Evolutionary conservation across 2,329 filamentous ascomycete species (phyloP).

Genomic region (Alternaria angustiovoidea): DNA sequence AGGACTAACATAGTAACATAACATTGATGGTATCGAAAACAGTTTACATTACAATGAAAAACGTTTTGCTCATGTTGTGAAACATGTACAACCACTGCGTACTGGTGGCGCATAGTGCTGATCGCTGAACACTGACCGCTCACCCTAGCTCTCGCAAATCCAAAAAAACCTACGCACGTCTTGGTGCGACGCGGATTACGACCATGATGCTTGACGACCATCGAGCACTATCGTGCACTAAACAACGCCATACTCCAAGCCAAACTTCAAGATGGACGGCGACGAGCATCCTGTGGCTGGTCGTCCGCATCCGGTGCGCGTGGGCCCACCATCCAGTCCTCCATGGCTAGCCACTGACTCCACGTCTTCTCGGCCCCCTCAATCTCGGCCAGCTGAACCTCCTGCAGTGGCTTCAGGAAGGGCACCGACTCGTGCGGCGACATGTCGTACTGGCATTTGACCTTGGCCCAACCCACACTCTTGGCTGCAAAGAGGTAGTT

Average conservation of each 20-base stretch:
- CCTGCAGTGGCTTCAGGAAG: conserved; percentile 83
- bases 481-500: conserved; percentile 98
- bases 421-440: conserved; percentile 82
- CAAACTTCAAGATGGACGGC: conserved; percentile 30
- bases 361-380: conserved; percentile 82
- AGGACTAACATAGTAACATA: neutral
- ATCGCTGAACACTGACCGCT: conserved; percentile 23
- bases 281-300: conserved; percentile 30
- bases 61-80: neutral
- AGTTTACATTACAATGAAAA: neutral
- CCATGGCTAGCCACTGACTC: conserved; percentile 96
- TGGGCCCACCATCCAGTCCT: conserved; percentile 97
- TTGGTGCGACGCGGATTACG: conserved; percentile 13
- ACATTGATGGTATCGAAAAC: neutral
- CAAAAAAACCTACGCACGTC: conserved; percentile 15
- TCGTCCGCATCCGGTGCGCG: conserved; percentile 65
- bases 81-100: conserved; percentile 13
- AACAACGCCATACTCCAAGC: conserved; percentile 35
- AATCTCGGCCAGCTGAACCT: conserved; percentile 80
- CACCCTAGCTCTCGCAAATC: conserved; percentile 23
- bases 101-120: conserved; percentile 10
- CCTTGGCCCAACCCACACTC: conserved; percentile 85
- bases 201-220: conserved; percentile 15
- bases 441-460: conserved; percentile 93
- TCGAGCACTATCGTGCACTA: conserved; percentile 24